Conservation (phyloP, 2,329 filamentous ascomycete species). For the Botrytis porri region DNA sequence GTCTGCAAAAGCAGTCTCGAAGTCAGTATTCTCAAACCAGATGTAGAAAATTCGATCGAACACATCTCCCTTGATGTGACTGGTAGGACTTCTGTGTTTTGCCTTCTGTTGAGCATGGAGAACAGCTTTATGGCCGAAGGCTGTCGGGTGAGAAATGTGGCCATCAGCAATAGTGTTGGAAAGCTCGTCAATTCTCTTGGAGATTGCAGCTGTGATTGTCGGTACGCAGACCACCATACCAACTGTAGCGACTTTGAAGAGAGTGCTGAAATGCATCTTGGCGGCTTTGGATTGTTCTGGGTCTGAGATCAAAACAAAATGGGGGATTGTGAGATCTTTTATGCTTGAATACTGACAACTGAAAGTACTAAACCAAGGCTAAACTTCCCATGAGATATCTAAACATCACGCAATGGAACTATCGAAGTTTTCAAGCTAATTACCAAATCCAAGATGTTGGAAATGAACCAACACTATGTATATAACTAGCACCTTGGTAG, state of each 20-base stretch:
- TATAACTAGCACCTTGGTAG: background rate
- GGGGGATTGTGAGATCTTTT: too few relatives aligned
- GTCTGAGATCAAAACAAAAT: too few relatives aligned
- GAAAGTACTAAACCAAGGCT: background rate
- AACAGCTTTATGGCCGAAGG: slow-evolving; percentile 51
- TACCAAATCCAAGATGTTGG: background rate
- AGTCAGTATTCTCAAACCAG: slow-evolving; percentile 77
- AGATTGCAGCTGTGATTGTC: background rate
- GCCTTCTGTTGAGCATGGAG: slow-evolving; percentile 58
- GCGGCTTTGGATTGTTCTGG: too few relatives aligned
- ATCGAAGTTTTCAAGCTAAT: background rate
- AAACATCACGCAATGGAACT: background rate
- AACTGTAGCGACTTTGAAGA: too few relatives aligned
- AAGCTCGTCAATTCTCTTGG: background rate
- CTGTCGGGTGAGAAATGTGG: slow-evolving; percentile 40
- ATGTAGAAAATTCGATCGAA: slow-evolving; percentile 72
- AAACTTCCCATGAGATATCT: background rate
- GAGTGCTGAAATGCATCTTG: background rate
- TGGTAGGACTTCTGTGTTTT: slow-evolving; percentile 57
- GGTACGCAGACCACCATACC: too few relatives aligned
- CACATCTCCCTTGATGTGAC: slow-evolving; percentile 64
- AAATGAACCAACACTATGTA: background rate
- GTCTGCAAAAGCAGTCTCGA: slow-evolving; percentile 60
- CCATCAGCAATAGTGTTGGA: background rate
- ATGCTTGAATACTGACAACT: too few relatives aligned